A percentile compares a stretch with the other conserved stretches of the same genome.
Conservation (phyloP, 768 basidiomycete species). For the Lentinula detonsa region DNA sequence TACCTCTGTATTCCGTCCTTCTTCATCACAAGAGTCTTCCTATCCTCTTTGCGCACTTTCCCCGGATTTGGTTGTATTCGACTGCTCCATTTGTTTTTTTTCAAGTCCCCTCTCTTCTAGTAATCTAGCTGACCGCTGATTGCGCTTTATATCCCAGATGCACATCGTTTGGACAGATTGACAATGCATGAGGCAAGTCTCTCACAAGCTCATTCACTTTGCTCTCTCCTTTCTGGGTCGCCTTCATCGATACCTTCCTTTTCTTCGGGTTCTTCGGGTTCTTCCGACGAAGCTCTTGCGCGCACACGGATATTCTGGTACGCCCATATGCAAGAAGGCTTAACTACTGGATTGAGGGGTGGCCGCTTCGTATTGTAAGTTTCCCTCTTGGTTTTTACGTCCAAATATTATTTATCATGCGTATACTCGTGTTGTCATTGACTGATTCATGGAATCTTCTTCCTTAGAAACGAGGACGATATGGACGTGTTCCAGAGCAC, state of each 20-base stretch:
- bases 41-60: background rate
- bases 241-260: conserved; percentile 28
- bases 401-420: too few relatives aligned
- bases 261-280: conserved; percentile 25
- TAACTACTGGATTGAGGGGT: conserved; percentile 78
- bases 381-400: too few relatives aligned
- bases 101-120: background rate
- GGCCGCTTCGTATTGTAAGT: conserved; percentile 76
- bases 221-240: conserved; percentile 42
- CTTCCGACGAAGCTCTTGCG: conserved; percentile 53
- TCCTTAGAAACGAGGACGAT: conserved; percentile 65
- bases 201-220: conserved; percentile 76
- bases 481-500: conserved; percentile 65
- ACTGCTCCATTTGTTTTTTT: background rate
- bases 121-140: conserved; percentile 1
- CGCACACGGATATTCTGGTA: conserved; percentile 89
- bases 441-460: conserved; percentile 8
- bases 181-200: conserved; percentile 78
- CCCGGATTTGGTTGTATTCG: background rate
- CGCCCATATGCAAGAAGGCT: conserved; percentile 78
- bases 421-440: background rate
- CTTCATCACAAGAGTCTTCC: conserved; percentile 9
- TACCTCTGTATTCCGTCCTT: conserved; percentile 2
- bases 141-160: conserved; percentile 24
- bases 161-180: conserved; percentile 39